A percentile compares a stretch with the other conserved stretches of the same genome.
Conservation (phyloP, 805 yeast species). For the Scheffersomyces ergatensis region DNA sequence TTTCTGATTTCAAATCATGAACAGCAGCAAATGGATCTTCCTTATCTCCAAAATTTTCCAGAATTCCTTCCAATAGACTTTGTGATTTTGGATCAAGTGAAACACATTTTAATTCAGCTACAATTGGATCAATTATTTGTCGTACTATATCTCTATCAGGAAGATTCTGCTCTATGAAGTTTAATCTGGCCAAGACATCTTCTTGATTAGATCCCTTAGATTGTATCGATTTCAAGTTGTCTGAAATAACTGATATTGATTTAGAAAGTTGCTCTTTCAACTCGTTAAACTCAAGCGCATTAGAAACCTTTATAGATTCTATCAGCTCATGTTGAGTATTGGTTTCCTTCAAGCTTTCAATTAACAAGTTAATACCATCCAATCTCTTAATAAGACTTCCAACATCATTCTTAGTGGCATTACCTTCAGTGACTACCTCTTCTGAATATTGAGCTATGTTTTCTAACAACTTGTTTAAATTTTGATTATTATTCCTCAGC, state of each 20-base stretch:
- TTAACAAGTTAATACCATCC: background rate
- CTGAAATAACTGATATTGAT: background rate
- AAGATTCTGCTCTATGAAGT: slow-evolving; percentile 5
- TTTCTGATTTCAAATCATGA: background rate
- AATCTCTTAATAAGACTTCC: slow-evolving; percentile 17
- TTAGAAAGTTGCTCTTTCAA: background rate
- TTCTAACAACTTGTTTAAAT: slow-evolving; percentile 32
- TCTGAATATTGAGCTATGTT: slow-evolving; percentile 32
- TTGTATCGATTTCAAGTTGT: background rate
- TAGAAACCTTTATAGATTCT: background rate
- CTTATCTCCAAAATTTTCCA: slow-evolving; percentile 1
- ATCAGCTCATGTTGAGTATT: background rate
- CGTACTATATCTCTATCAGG: slow-evolving; percentile 11
- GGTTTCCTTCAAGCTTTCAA: background rate
- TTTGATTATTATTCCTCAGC: slow-evolving; percentile 38
- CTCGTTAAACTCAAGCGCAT: background rate
- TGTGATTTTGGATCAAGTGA: slow-evolving; percentile 18
- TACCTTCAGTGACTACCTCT: slow-evolving; percentile 34
- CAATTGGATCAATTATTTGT: slow-evolving; percentile 23
- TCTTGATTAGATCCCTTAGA: background rate
- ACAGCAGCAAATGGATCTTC: background rate
- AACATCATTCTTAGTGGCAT: slow-evolving; percentile 32
- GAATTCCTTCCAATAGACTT: slow-evolving; percentile 12
- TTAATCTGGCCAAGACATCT: background rate
- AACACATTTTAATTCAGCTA: slow-evolving; percentile 22